Conservation (phyloP, 176 grass and related monocot genomes). For the Puya raimondii region DNA sequence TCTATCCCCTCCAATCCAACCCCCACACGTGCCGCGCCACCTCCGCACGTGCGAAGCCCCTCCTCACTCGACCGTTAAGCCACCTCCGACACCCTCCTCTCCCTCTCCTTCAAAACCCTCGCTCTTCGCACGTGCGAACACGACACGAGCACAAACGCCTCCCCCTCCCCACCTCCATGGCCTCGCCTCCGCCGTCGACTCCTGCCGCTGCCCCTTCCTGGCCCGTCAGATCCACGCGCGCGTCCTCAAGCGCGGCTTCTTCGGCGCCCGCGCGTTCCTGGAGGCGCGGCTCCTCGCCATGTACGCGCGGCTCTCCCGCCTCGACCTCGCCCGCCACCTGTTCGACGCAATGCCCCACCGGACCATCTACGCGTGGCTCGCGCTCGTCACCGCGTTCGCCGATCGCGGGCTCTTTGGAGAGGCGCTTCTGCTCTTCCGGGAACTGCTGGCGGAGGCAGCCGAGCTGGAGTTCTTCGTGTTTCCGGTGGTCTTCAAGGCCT, state of each 20-base stretch:
- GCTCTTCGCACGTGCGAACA: background rate
- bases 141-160: background rate
- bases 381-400: slow-evolving; percentile 13
- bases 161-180: background rate
- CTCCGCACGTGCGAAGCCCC: background rate
- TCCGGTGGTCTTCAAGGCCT: slow-evolving; percentile 21
- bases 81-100: background rate
- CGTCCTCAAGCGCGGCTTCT: slow-evolving; percentile 16
- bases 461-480: slow-evolving; percentile 24
- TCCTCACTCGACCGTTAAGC: background rate
- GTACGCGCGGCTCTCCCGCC: slow-evolving; percentile 4
- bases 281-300: slow-evolving; percentile 14
- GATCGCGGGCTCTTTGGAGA: slow-evolving; percentile 1
- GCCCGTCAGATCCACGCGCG: slow-evolving; percentile 23
- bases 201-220: slow-evolving; percentile 8
- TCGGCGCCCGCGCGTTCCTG: slow-evolving; percentile 19
- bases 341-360: slow-evolving; percentile 18
- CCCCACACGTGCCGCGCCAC: background rate
- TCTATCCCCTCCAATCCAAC: background rate
- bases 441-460: slow-evolving; percentile 9
- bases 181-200: slow-evolving; percentile 7
- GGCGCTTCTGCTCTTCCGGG: slow-evolving; percentile 1
- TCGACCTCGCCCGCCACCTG: slow-evolving; percentile 10
- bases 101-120: background rate
- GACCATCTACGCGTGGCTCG: slow-evolving; percentile 14